phyloP scores from a whole-genome alignment of 768 basidiomycete genomes.

The Naganishia kalamii region DNA sequence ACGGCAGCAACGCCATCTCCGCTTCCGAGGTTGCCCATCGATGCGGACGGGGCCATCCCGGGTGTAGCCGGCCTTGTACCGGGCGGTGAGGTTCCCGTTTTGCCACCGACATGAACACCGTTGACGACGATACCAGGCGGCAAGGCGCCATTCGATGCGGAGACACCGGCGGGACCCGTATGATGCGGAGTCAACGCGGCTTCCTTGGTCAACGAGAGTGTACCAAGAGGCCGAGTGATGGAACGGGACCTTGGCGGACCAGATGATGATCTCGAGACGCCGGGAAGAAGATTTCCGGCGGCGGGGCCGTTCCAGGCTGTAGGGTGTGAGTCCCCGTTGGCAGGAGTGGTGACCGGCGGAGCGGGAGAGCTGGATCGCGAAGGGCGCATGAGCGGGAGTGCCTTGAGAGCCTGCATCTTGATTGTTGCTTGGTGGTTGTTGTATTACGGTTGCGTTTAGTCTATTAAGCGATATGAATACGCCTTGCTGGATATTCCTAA shows the following conservation, averaged over 20 bases:
- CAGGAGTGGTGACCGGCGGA: slow-evolving; percentile 33
- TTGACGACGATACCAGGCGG: neutral
- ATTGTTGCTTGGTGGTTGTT: neutral
- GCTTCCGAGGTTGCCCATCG: slow-evolving; percentile 10
- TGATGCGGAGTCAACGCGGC: slow-evolving; percentile 13
- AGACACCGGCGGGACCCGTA: slow-evolving; percentile 6
- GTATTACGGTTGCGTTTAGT: neutral
- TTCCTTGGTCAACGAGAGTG: neutral
- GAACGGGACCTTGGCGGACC: slow-evolving; percentile 5
- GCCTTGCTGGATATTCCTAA: neutral
- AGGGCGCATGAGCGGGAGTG: slow-evolving; percentile 45
- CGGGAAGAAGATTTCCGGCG: slow-evolving; percentile 20
- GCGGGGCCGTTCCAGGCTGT: slow-evolving; percentile 23
- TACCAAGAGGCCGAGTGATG: slow-evolving; percentile 4
- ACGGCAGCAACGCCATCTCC: slow-evolving; percentile 15
- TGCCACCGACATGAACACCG: neutral
- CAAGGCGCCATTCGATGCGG: neutral
- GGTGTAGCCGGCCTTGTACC: slow-evolving; percentile 36
- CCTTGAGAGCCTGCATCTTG: slow-evolving; percentile 42
- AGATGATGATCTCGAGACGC: slow-evolving; percentile 13
- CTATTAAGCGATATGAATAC: neutral
- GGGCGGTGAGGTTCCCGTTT: slow-evolving; percentile 28
- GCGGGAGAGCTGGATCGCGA: slow-evolving; percentile 44
- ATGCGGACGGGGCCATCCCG: slow-evolving; percentile 23
- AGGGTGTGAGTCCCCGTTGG: slow-evolving; percentile 26